A percentile compares a stretch with the other conserved stretches of the same genome.
phyloP scores from a whole-genome alignment of 1,284 basidiomycete species.

The Prillingera fragicola region DNA sequence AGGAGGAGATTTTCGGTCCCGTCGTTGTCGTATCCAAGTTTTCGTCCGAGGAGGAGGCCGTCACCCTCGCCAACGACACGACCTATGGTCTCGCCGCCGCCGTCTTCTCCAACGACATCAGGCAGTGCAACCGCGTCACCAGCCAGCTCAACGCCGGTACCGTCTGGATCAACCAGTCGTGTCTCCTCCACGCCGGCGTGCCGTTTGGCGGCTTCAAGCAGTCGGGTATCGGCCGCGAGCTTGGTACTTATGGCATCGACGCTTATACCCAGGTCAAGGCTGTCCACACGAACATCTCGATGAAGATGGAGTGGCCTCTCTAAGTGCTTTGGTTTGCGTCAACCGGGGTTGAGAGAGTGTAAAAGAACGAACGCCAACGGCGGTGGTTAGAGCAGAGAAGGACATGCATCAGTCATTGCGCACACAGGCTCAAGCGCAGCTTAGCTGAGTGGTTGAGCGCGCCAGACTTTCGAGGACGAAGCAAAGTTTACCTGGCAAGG shows the following conservation, averaged over 20 bases:
- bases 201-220: constrained; percentile 93
- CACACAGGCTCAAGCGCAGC: too few relatives aligned
- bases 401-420: too few relatives aligned
- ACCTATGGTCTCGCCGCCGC: constrained; percentile 83
- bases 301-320: constrained; percentile 20
- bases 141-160: constrained; percentile 72
- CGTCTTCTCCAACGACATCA: constrained; percentile 79
- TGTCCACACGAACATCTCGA: constrained; percentile 65
- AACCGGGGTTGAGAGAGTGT: too few relatives aligned
- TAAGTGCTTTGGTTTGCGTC: too few relatives aligned
- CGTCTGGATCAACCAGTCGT: constrained; percentile 85
- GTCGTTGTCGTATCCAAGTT: constrained; percentile 49
- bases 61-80: constrained; percentile 74
- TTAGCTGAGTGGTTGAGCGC: too few relatives aligned
- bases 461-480: too few relatives aligned
- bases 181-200: constrained; percentile 69
- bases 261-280: constrained; percentile 80
- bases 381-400: too few relatives aligned
- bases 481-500: too few relatives aligned
- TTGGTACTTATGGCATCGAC: constrained; percentile 80
- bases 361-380: too few relatives aligned
- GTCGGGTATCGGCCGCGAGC: constrained; percentile 71
- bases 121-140: constrained; percentile 78
- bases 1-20: constrained; percentile 51
- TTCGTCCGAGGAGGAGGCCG: constrained; percentile 48